Evolutionary conservation across 371 early-diverging fungal species (phyloP).

Genomic region (Coemansia sp.): DNA sequence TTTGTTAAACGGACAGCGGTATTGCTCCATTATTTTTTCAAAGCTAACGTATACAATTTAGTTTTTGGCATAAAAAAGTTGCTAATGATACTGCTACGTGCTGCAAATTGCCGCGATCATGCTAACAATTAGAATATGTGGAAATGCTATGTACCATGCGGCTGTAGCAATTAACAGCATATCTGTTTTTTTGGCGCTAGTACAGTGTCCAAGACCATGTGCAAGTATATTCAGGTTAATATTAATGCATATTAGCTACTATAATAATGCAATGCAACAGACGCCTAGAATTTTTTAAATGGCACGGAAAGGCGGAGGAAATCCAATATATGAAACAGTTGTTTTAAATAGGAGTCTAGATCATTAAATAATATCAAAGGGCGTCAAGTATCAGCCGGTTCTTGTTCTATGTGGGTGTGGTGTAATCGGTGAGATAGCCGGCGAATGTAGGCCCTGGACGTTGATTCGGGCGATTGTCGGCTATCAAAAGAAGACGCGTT

Average conservation of each 20-base stretch:
- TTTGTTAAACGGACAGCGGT: too few species aligned
- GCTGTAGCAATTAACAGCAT: background rate
- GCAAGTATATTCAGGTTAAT: too few species aligned
- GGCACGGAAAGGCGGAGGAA: background rate
- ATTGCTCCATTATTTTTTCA: too few species aligned
- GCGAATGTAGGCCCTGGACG: conserved; percentile 11
- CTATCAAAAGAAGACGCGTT: conserved; percentile 18
- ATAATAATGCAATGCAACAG: too few species aligned
- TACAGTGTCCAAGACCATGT: too few species aligned
- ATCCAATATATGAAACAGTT: background rate
- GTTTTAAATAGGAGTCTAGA: background rate
- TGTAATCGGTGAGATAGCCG: conserved; percentile 19
- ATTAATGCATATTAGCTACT: too few species aligned
- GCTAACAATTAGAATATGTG: too few species aligned
- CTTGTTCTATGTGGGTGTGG: conserved; percentile 29
- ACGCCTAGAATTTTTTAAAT: too few species aligned
- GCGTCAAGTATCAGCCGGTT: conserved; percentile 1
- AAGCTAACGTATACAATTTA: background rate
- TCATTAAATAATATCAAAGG: background rate
- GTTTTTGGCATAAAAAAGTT: background rate
- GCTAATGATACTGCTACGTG: too few species aligned
- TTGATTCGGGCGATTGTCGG: background rate
- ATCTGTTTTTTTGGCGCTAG: background rate
- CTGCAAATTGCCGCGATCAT: too few species aligned
- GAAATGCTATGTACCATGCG: too few species aligned